phyloP scores from a whole-genome alignment of 805 yeast genomes.

The Sugiyamaella smithiae region DNA sequence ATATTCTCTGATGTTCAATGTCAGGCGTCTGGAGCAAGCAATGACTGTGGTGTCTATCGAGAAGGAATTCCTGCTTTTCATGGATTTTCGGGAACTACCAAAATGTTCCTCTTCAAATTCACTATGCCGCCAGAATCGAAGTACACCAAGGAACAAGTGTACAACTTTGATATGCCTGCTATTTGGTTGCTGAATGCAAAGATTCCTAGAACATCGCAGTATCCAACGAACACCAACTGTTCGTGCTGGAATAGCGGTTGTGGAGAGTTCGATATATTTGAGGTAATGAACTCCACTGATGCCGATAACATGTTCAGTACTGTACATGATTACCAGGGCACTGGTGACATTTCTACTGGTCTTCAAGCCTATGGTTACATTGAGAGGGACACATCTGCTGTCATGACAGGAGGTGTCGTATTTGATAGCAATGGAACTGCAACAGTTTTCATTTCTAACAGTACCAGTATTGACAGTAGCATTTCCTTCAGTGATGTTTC shows the following conservation, averaged over 20 bases:
- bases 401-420: constrained; percentile 8
- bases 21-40: constrained; percentile 30
- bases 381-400: background rate
- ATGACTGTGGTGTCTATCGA: constrained; percentile 81
- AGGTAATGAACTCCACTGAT: constrained; percentile 34
- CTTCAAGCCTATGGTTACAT: background rate
- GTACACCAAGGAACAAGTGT: constrained; percentile 17
- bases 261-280: constrained; percentile 96
- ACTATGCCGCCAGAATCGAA: constrained; percentile 72
- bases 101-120: constrained; percentile 91
- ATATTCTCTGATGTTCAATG: constrained; percentile 61
- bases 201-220: constrained; percentile 94
- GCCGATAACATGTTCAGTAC: background rate
- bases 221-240: constrained; percentile 69
- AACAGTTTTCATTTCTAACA: constrained; percentile 4
- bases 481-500: background rate
- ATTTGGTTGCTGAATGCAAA: constrained; percentile 93
- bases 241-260: constrained; percentile 98
- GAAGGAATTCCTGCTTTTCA: constrained; percentile 86
- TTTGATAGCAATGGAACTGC: constrained; percentile 10
- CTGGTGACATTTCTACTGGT: background rate
- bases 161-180: constrained; percentile 94
- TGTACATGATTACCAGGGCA: constrained; percentile 7
- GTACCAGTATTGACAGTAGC: background rate
- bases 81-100: constrained; percentile 81